Conservation (phyloP, 495 filamentous ascomycete genomes). For the Lichenothelia convexa region DNA sequence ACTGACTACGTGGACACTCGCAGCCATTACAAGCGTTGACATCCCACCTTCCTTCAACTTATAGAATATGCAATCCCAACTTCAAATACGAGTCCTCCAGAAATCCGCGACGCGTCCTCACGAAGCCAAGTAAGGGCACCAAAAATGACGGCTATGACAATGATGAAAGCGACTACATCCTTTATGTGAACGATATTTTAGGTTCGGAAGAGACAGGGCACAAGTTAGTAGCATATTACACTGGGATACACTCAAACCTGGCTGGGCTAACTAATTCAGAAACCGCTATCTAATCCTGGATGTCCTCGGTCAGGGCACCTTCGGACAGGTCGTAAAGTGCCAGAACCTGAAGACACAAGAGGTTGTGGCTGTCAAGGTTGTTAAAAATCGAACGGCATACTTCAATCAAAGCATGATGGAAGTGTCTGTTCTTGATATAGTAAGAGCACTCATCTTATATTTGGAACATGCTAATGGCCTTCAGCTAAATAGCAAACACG, state of each 20-base stretch:
- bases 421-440: conserved; percentile 91
- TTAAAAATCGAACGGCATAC: conserved; percentile 97
- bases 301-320: conserved; percentile 94
- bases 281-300: conserved; percentile 97
- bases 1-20: too few species aligned
- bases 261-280: conserved; percentile 35
- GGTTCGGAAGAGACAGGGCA: conserved; percentile 95
- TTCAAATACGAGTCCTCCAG: conserved; percentile 99
- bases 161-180: conserved; percentile 97
- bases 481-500: conserved; percentile 90
- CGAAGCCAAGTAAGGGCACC: conserved; percentile 96
- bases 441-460: conserved; percentile 24
- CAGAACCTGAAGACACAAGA: conserved; percentile 97
- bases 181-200: conserved; percentile 97
- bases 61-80: conserved; percentile 91
- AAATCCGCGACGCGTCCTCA: conserved; percentile 88
- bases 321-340: conserved; percentile 99
- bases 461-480: neutral
- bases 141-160: conserved; percentile 99
- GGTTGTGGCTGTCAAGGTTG: conserved; percentile 96
- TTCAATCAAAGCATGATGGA: conserved; percentile 99
- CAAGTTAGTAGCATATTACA: too few species aligned
- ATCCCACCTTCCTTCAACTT: conserved; percentile 80
- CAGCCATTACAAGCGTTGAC: conserved; percentile 95
- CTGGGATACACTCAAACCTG: conserved; percentile 17